phyloP scores from a whole-genome alignment of 129 eudicot species.

The Escallonia rubra region DNA sequence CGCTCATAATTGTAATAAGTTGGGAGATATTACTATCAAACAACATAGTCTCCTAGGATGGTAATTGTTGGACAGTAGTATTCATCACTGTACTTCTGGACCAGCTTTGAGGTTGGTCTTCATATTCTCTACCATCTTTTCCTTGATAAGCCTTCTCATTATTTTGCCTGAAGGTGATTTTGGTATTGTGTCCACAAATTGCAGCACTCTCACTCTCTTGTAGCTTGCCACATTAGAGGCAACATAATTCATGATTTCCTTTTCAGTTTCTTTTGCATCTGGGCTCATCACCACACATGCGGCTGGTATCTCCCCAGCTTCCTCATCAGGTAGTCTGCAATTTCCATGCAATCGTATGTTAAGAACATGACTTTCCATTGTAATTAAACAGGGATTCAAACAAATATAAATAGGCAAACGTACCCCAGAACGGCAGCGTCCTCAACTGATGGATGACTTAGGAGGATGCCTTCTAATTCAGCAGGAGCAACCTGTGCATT shows the following conservation, averaged over 20 bases:
- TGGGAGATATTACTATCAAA: no score
- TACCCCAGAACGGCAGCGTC: constrained; percentile 91
- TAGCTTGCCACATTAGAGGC: constrained; percentile 73
- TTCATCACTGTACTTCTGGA: neutral
- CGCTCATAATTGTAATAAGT: no score
- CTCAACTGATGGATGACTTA: constrained; percentile 71
- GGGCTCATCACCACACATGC: constrained; percentile 75
- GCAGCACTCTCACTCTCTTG: constrained; percentile 68
- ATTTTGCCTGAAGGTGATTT: constrained; percentile 90
- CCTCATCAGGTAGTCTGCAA: constrained; percentile 73
- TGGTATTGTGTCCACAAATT: constrained; percentile 77
- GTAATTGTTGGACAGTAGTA: no score
- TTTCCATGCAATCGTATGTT: neutral
- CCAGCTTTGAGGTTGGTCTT: constrained; percentile 24
- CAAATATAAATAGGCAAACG: neutral
- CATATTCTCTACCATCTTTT: constrained; percentile 46
- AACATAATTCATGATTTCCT: constrained; percentile 69
- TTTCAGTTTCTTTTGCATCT: constrained; percentile 67
- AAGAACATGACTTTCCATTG: no score
- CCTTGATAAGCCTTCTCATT: constrained; percentile 80
- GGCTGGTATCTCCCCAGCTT: constrained; percentile 95
- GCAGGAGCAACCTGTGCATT: constrained; percentile 86
- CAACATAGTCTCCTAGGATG: no score
- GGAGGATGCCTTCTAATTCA: constrained; percentile 80
- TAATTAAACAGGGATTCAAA: no score